phyloP scores from a whole-genome alignment of 495 filamentous ascomycete species.

The Aspergillus cavernicola region DNA sequence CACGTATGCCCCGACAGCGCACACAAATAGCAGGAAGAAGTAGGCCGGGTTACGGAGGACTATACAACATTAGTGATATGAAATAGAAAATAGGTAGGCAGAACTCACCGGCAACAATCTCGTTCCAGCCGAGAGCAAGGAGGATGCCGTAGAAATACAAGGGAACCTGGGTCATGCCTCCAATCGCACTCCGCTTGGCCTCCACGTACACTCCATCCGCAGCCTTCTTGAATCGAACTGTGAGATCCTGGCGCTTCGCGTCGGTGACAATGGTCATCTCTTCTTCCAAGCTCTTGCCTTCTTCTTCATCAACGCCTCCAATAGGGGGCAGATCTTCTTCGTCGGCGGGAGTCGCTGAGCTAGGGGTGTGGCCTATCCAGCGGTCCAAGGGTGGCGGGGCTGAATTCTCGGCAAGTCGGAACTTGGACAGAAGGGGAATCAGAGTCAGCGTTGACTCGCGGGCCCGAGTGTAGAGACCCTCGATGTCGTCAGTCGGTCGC shows the following conservation, averaged over 20 bases:
- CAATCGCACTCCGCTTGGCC: slow-evolving; percentile 93
- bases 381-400: slow-evolving; percentile 73
- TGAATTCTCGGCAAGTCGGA: slow-evolving; percentile 65
- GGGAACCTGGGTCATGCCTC: slow-evolving; percentile 90
- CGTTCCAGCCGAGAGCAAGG: slow-evolving; percentile 93
- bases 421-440: slow-evolving; percentile 85
- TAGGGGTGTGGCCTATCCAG: slow-evolving; percentile 80
- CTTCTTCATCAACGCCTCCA: slow-evolving; percentile 86
- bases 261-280: slow-evolving; percentile 93
- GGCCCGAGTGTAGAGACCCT: slow-evolving; percentile 85
- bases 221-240: slow-evolving; percentile 94
- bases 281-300: slow-evolving; percentile 88
- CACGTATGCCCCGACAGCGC: slow-evolving; percentile 73
- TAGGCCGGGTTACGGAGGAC: slow-evolving; percentile 90
- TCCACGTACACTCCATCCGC: slow-evolving; percentile 97
- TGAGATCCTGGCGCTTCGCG: slow-evolving; percentile 80
- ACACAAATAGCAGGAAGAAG: slow-evolving; percentile 80
- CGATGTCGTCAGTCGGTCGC: slow-evolving; percentile 96
- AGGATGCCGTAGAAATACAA: slow-evolving; percentile 90
- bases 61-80: slow-evolving; percentile 25
- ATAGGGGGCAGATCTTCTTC: slow-evolving; percentile 87
- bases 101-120: slow-evolving; percentile 79
- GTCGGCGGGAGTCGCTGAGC: slow-evolving; percentile 70
- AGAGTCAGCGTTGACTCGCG: slow-evolving; percentile 86
- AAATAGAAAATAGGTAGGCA: background rate